phyloP scores from a whole-genome alignment of 257 asterid species.

The Capsicum rhomboideum region DNA sequence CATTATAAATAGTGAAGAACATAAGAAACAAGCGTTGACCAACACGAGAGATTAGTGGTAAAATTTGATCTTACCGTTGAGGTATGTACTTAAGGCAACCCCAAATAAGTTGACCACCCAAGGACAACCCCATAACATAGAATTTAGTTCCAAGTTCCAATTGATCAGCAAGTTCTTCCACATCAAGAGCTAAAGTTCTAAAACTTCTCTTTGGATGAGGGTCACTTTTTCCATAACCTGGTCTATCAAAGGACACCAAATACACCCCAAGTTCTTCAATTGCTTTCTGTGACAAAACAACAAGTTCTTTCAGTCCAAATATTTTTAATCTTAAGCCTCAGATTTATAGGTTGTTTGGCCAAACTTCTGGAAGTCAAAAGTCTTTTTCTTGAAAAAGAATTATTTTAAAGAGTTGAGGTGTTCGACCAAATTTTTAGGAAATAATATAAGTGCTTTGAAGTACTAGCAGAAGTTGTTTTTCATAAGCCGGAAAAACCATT shows the following conservation, averaged over 20 bases:
- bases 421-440: too few species aligned
- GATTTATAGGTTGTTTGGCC: too few species aligned
- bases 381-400: too few species aligned
- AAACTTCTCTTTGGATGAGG: slow-evolving; percentile 42
- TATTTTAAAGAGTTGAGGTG: too few species aligned
- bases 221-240: slow-evolving; percentile 57
- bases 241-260: slow-evolving; percentile 44
- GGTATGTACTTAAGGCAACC: slow-evolving; percentile 53
- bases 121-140: slow-evolving; percentile 31
- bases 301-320: neutral
- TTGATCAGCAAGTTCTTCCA: neutral
- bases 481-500: too few species aligned
- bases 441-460: too few species aligned
- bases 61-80: slow-evolving; percentile 18
- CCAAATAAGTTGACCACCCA: slow-evolving; percentile 49
- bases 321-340: neutral
- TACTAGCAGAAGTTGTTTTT: too few species aligned
- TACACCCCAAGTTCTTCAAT: slow-evolving; percentile 34
- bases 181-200: slow-evolving; percentile 30
- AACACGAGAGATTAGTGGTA: neutral
- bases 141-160: slow-evolving; percentile 39
- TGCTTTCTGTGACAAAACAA: slow-evolving; percentile 19
- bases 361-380: too few species aligned
- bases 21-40: too few species aligned
- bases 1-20: too few species aligned